Conservation (phyloP, 352 stramenopile species). For the Globisporangium sylvaticum region DNA sequence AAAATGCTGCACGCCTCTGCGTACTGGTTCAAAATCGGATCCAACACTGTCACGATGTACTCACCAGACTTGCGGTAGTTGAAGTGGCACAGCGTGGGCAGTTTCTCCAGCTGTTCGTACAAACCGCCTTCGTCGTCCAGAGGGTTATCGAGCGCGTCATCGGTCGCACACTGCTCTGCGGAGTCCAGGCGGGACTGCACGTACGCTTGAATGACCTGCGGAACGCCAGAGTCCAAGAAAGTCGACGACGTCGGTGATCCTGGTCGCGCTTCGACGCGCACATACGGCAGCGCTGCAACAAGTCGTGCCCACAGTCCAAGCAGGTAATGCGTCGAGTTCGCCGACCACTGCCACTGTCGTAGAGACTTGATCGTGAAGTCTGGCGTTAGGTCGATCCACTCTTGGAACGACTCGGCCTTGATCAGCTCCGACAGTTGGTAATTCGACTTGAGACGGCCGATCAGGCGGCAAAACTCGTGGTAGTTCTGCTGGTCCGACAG, state of each 20-base stretch:
- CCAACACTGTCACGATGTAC: slow-evolving; percentile 93
- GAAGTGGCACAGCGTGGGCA: slow-evolving; percentile 96
- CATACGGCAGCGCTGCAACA: slow-evolving; percentile 95
- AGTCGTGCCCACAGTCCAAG: slow-evolving; percentile 95
- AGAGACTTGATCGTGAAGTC: slow-evolving; percentile 97
- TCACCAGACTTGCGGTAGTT: slow-evolving; percentile 93
- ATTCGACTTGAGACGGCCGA: slow-evolving; percentile 97
- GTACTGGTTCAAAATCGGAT: slow-evolving; percentile 94
- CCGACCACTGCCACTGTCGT: slow-evolving; percentile 93
- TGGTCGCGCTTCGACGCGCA: slow-evolving; percentile 70
- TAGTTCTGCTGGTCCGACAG: slow-evolving; percentile 98
- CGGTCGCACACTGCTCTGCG: slow-evolving; percentile 90
- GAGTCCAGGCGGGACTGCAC: slow-evolving; percentile 95
- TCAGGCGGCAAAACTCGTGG: slow-evolving; percentile 97
- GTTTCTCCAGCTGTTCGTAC: slow-evolving; percentile 95
- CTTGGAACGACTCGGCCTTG: slow-evolving; percentile 94
- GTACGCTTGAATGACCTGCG: slow-evolving; percentile 94
- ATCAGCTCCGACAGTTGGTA: slow-evolving; percentile 98
- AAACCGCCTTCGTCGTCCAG: slow-evolving; percentile 95
- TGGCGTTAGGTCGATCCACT: slow-evolving; percentile 96
- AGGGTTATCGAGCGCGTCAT: slow-evolving; percentile 94
- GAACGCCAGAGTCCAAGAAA: slow-evolving; percentile 71
- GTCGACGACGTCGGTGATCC: slow-evolving; percentile 51
- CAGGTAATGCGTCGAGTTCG: slow-evolving; percentile 96
- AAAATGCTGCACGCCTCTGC: slow-evolving; percentile 83